These are phyloP conservation scores for Ophiocordyceps unilateralis DNA, from an alignment of 2,329 filamentous ascomycete genomes.

Conservation along the genomic window DNA sequence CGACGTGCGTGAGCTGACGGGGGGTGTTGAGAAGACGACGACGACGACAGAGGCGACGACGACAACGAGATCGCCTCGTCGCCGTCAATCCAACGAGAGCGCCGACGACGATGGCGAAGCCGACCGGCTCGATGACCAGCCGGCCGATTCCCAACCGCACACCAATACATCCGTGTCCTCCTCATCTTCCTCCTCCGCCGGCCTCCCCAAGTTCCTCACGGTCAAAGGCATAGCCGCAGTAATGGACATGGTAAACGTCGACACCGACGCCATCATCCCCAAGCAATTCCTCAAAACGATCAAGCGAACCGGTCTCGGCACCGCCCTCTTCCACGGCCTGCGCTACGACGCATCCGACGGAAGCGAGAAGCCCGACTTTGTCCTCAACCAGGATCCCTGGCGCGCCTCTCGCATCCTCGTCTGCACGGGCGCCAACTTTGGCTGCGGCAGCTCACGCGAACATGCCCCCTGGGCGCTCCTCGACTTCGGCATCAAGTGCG, in stretches of 20 bases:
- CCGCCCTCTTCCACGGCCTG: constrained; percentile 71
- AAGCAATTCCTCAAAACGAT: constrained; percentile 99
- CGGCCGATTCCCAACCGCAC: constrained; percentile 46
- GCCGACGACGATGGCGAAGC: constrained; percentile 27
- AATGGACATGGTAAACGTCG: constrained; percentile 75
- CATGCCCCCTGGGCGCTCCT: constrained; percentile 94
- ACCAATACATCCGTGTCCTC: constrained; percentile 39
- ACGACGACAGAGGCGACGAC: neutral
- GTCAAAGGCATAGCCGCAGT: constrained; percentile 80
- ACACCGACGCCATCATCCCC: constrained; percentile 98
- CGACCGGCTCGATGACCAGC: constrained; percentile 37
- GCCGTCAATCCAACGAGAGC: constrained; percentile 32
- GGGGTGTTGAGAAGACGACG: neutral
- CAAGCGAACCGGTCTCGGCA: constrained; percentile 86
- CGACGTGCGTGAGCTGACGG: constrained; percentile 64
- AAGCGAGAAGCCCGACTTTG: constrained; percentile 60
- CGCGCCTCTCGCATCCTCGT: constrained; percentile 75
- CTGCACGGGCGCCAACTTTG: constrained; percentile 84
- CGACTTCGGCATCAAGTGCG: constrained; percentile 87
- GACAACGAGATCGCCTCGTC: neutral
- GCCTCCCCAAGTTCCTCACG: constrained; percentile 68
- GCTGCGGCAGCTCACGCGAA: constrained; percentile 81
- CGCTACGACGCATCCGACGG: constrained; percentile 57
- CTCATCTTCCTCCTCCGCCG: constrained; percentile 25
- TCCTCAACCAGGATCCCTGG: constrained; percentile 84